These are phyloP conservation scores for Alternaria sp. DNA, from an alignment of 2,329 filamentous ascomycete genomes.

Conservation along the genomic window DNA sequence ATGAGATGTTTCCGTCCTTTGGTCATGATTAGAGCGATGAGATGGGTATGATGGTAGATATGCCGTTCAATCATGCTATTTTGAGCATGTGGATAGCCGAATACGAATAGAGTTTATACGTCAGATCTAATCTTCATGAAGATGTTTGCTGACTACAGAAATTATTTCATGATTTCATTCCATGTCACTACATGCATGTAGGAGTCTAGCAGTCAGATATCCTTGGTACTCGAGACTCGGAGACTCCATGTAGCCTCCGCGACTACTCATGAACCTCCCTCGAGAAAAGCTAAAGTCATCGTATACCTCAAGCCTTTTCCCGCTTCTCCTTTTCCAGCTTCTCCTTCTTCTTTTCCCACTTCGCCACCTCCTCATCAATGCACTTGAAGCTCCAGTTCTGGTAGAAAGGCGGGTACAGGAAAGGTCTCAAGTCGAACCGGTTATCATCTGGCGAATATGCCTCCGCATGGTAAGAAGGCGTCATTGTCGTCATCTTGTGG, in stretches of 20 bases:
- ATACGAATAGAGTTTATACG: neutral
- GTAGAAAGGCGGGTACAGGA: constrained; percentile 53
- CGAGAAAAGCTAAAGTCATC: neutral
- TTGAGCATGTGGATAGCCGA: neutral
- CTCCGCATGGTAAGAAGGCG: constrained; percentile 46
- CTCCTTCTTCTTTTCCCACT: constrained; percentile 33
- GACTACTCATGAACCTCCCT: neutral
- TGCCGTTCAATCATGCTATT: neutral
- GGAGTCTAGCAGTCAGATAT: neutral
- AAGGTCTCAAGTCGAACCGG: constrained; percentile 57
- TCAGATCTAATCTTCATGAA: neutral
- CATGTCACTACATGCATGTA: neutral
- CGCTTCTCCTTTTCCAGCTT: constrained; percentile 10
- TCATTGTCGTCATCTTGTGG: constrained; percentile 38
- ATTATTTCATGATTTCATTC: neutral
- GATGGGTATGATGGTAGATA: neutral
- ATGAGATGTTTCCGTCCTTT: constrained; percentile 8
- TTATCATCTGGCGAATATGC: constrained; percentile 64
- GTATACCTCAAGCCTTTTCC: neutral
- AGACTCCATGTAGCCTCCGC: neutral
- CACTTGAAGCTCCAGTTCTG: constrained; percentile 47
- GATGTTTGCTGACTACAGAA: neutral
- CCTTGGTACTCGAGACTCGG: neutral
- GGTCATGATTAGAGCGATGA: neutral
- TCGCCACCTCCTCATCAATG: constrained; percentile 45